Evolutionary conservation across 2,329 filamentous ascomycete genomes (phyloP).

Genomic region (Zasmidium citrigriseum): DNA sequence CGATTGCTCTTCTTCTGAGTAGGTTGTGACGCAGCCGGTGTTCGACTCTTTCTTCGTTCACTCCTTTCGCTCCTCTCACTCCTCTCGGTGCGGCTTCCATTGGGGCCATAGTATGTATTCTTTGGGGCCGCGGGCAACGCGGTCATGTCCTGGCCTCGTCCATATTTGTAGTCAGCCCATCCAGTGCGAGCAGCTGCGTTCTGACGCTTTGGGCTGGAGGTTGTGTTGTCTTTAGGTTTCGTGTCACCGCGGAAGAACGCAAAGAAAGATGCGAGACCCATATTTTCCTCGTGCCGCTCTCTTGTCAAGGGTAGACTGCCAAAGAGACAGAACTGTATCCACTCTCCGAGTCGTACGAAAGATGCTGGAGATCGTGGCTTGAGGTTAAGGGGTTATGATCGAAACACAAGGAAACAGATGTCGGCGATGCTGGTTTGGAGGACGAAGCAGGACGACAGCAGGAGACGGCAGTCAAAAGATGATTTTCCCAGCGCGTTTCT

Average conservation of each 20-base stretch:
- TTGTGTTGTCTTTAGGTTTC: neutral
- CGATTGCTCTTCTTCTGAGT: constrained; percentile 20
- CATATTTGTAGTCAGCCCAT: neutral
- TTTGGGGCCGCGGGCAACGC: neutral
- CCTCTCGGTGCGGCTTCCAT: neutral
- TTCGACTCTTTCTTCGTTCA: constrained; percentile 11
- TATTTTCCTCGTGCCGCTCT: neutral
- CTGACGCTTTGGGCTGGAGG: neutral
- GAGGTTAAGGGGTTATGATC: too few species aligned
- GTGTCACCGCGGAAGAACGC: neutral
- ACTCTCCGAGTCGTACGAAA: too few species aligned
- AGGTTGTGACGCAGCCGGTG: constrained; percentile 10
- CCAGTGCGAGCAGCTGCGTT: neutral
- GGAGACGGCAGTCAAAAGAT: neutral
- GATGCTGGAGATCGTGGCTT: too few species aligned
- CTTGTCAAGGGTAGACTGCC: neutral
- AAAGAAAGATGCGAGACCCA: constrained; percentile 10
- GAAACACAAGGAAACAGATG: neutral
- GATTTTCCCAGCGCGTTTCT: neutral
- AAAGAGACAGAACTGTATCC: neutral
- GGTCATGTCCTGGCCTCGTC: neutral
- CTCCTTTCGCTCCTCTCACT: constrained; percentile 4
- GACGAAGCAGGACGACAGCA: neutral
- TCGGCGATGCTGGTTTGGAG: neutral
- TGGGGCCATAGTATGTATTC: neutral